Evolutionary conservation across 1,284 basidiomycete species (phyloP).

Genomic region (Polyporus tsugae): DNA sequence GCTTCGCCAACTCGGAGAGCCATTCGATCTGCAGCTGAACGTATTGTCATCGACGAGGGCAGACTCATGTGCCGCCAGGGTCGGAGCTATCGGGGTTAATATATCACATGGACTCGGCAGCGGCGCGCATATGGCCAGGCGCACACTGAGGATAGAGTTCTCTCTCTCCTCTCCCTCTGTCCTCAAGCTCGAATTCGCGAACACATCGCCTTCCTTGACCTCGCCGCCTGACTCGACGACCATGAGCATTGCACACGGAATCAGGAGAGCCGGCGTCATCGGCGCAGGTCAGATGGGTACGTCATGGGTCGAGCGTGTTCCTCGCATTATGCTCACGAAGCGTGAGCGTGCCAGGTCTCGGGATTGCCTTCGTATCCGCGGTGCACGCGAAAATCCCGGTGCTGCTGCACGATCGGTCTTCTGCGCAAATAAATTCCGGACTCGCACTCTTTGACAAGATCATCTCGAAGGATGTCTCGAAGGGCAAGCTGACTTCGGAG

Average conservation of each 20-base stretch:
- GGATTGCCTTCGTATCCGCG: slow-evolving; percentile 88
- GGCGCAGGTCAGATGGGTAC: slow-evolving; percentile 88
- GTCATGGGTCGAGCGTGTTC: slow-evolving; percentile 15
- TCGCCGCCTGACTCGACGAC: neutral
- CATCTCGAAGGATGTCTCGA: slow-evolving; percentile 88
- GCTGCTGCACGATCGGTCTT: slow-evolving; percentile 69
- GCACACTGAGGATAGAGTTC: no score
- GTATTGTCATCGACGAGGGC: neutral
- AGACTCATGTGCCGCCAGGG: neutral
- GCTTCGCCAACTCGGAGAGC: neutral
- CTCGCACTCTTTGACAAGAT: slow-evolving; percentile 81
- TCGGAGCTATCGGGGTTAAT: neutral
- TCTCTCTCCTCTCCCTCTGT: neutral
- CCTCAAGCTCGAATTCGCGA: neutral
- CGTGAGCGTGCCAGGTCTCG: slow-evolving; percentile 58
- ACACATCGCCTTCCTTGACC: neutral
- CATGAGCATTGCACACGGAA: slow-evolving; percentile 71
- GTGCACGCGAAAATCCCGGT: slow-evolving; percentile 82
- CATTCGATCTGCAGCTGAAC: no score
- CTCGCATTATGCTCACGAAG: neutral
- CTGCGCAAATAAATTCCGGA: slow-evolving; percentile 73
- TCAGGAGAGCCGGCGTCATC: slow-evolving; percentile 73
- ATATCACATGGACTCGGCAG: neutral
- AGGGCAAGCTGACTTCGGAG: slow-evolving; percentile 80
- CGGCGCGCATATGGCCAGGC: neutral